Conservation (phyloP, 345 rosid genomes). For the Eucalyptus erythrocorys region DNA sequence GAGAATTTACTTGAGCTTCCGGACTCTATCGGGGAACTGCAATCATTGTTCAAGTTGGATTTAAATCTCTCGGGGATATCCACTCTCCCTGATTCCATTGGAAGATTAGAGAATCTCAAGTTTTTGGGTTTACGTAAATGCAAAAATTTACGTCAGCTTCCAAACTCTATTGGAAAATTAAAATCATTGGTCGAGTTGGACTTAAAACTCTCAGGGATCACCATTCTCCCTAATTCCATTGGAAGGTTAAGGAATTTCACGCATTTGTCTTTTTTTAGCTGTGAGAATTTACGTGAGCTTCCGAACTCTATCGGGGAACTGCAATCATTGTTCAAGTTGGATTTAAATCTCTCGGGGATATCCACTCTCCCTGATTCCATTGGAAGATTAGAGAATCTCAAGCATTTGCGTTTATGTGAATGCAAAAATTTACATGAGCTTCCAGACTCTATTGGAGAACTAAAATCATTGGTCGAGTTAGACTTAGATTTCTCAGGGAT, state of each 20-base stretch:
- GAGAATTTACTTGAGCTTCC: too few species aligned
- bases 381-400: too few species aligned
- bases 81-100: too few species aligned
- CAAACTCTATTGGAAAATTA: accelerated
- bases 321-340: accelerated
- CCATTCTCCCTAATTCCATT: too few species aligned
- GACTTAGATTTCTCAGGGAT: accelerated
- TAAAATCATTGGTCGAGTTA: too few species aligned
- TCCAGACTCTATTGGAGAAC: accelerated
- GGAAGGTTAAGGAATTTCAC: too few species aligned
- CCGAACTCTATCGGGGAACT: too few species aligned
- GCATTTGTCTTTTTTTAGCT: accelerated
- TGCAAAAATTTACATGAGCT: accelerated
- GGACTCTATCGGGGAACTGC: accelerated
- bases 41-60: too few species aligned
- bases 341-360: accelerated
- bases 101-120: too few species aligned
- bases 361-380: accelerated
- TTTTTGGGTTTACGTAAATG: accelerated
- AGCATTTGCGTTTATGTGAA: accelerated
- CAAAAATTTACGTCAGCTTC: too few species aligned
- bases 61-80: accelerated
- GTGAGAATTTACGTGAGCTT: too few species aligned
- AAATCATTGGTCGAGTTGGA: accelerated
- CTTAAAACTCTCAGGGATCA: accelerated